phyloP scores from a whole-genome alignment of 345 rosid species.

The Citrus trifoliata region DNA sequence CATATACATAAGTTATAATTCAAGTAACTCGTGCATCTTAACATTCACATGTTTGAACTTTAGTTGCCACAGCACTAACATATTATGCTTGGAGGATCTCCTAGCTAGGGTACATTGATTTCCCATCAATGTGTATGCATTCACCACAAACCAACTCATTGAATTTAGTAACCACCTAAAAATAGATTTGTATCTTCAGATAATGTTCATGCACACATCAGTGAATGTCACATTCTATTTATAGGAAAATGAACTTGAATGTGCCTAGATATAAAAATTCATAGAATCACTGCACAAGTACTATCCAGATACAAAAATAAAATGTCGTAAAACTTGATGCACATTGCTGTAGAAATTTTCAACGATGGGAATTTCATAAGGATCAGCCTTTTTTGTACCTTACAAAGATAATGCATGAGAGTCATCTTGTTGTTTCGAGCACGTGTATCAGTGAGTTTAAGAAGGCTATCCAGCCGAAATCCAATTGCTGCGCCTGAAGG shows the following conservation, averaged over 20 bases:
- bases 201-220: background rate
- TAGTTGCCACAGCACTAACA: background rate
- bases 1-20: background rate
- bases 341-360: background rate
- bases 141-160: background rate
- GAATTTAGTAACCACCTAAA: background rate
- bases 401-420: conserved; percentile 96
- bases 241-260: background rate
- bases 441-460: conserved; percentile 86
- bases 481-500: conserved; percentile 80
- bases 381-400: conserved; percentile 44
- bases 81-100: background rate
- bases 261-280: background rate
- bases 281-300: background rate
- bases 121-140: background rate
- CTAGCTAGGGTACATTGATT: background rate
- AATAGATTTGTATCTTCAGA: too few species aligned
- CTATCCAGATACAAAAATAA: background rate
- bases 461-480: conserved; percentile 90
- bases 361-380: background rate
- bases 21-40: background rate
- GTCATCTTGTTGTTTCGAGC: conserved; percentile 91
- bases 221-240: background rate
- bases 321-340: background rate
- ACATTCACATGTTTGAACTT: background rate